Evolutionary conservation across 179 eudicot genomes (phyloP), one percentile per base, ranked within the genome.

Genomic region (Monotropa hypopitys): DNA sequence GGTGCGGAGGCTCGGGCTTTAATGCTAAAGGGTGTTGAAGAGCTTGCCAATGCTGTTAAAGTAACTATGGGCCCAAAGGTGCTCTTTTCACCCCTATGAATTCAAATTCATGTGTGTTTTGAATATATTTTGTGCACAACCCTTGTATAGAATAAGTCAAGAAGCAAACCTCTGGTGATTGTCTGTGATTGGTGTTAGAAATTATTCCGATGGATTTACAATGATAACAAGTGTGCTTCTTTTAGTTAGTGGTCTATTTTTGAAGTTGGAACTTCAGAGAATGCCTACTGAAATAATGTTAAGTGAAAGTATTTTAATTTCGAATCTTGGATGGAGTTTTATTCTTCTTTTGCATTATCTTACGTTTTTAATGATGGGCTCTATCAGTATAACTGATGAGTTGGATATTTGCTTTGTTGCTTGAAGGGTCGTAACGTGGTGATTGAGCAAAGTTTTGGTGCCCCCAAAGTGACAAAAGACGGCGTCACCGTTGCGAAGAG

Each of bases 41-140:
- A 89, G 78, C 97, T 96, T 11, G 96, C 98, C 12, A 97, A 96
- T 87, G 99, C 99, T 32, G 99, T 96, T 70, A 88, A 65, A 93
- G 98, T 96, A 26, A 96, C 99, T n/a, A 93, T 96, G 98, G 99
- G 99, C 2, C 99, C 99, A 6, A 91, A 95, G 96, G 99, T 94
- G 77, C 50, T 76, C 10, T 30, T 28, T 33, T 13, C 8, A 15
- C 42, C 9, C 47, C 9, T 0, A n/a, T 15, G 9, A 42, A 33
- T 8, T 46, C 16, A 61, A 10, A 16, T 56, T 38, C 67, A 38
- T 56, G 6, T 23, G 5, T 7, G 4, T 3, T 28, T 62, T 32
- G 21, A 5, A 10, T 45, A 28, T 61, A 45, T 13, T 62, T 30
- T 63, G 42, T 2, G 32, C 20, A 45, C 59, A 46, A 16, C n/a